Conservation (phyloP, 1,139 yeast species). For the Yamadazyma friedrichii region DNA sequence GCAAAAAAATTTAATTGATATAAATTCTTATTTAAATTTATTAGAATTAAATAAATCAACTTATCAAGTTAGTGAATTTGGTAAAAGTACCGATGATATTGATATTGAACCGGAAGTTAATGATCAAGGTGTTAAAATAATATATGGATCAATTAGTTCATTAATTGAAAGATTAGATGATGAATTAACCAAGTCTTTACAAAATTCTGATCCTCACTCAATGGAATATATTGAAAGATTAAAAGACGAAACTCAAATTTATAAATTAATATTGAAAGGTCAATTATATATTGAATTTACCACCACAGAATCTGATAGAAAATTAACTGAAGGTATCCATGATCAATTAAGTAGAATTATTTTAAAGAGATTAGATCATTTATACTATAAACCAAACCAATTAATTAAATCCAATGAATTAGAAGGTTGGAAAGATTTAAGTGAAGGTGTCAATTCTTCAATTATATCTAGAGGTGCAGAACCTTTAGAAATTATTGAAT, state of each 20-base stretch:
- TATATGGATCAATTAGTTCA: slow-evolving; percentile 83
- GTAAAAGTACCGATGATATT: slow-evolving; percentile 73
- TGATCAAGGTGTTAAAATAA: slow-evolving; percentile 62
- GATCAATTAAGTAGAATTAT: slow-evolving; percentile 75
- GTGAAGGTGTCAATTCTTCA: slow-evolving; percentile 23
- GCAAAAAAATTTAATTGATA: slow-evolving; percentile 67
- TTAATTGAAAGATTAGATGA: slow-evolving; percentile 93
- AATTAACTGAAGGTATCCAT: slow-evolving; percentile 33
- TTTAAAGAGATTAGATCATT: slow-evolving; percentile 84
- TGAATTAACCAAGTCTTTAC: slow-evolving; percentile 85
- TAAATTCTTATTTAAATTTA: slow-evolving; percentile 59
- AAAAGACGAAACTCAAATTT: slow-evolving; percentile 79
- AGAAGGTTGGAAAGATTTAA: slow-evolving; percentile 58
- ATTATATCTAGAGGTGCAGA: slow-evolving; percentile 33
- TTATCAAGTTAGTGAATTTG: slow-evolving; percentile 78
- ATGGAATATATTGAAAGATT: slow-evolving; percentile 89
- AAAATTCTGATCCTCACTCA: slow-evolving; percentile 91
- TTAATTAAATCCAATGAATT: slow-evolving; percentile 70
- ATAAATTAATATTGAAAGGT: slow-evolving; percentile 74
- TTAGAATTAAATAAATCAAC: slow-evolving; percentile 59
- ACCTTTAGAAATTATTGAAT: slow-evolving; percentile 54
- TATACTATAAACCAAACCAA: slow-evolving; percentile 86
- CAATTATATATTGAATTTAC: slow-evolving; percentile 81
- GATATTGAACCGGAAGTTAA: slow-evolving; percentile 74
- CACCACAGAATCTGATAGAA: slow-evolving; percentile 43